These are phyloP conservation scores for Ustanciosporium gigantosporum DNA, from an alignment of 1,284 basidiomycete genomes.

Conservation along the genomic window DNA sequence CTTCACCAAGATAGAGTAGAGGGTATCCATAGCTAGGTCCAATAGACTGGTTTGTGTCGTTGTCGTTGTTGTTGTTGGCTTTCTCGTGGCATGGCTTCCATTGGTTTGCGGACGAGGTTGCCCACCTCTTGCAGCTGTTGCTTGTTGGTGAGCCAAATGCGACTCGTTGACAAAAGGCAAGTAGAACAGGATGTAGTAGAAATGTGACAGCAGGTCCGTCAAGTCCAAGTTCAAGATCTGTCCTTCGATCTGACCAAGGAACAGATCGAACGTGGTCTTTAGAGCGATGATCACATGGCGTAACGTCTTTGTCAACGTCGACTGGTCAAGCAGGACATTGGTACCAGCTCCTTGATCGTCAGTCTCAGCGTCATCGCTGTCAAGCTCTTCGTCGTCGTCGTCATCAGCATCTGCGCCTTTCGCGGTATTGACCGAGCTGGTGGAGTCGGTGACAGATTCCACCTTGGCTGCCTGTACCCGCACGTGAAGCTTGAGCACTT, in stretches of 20 bases:
- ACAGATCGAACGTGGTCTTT: constrained; percentile 91
- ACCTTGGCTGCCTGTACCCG: constrained; percentile 27
- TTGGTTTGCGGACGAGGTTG: too few relatives aligned
- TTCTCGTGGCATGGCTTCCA: too few relatives aligned
- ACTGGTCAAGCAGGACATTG: constrained; percentile 22
- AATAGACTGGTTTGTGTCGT: constrained; percentile 2
- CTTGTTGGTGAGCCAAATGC: constrained; percentile 62
- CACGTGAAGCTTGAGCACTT: constrained; percentile 80
- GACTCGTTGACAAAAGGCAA: constrained; percentile 64
- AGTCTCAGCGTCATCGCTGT: not conserved
- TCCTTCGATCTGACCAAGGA: constrained; percentile 96
- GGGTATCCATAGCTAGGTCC: constrained; percentile 24
- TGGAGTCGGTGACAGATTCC: constrained; percentile 4
- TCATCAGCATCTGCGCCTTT: not conserved
- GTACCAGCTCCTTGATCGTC: constrained; percentile 4
- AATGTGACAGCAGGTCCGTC: constrained; percentile 78
- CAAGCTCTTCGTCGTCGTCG: not conserved
- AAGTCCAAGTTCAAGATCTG: constrained; percentile 82
- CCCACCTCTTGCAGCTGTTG: not conserved
- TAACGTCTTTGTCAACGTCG: constrained; percentile 62
- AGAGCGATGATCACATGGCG: constrained; percentile 78
- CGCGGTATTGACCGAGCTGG: too few relatives aligned
- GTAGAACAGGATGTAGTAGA: constrained; percentile 68
- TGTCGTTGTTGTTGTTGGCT: too few relatives aligned
- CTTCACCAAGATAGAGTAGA: constrained; percentile 73